These are phyloP conservation scores for Leucaena leucocephala DNA, from an alignment of 306 rosid species.

Conservation along the genomic window DNA sequence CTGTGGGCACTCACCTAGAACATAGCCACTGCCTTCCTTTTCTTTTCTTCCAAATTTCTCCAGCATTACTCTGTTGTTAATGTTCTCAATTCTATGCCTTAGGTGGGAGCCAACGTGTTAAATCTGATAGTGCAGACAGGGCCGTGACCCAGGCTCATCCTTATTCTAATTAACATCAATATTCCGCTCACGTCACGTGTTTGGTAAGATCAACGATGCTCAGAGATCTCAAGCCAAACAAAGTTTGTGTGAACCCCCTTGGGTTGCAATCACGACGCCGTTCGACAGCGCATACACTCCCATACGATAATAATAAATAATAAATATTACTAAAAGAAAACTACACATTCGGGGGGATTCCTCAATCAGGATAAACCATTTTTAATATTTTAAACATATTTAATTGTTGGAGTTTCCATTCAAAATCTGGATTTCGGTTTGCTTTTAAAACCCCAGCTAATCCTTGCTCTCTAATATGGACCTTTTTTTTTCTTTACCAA, in stretches of 20 bases:
- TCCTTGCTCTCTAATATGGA: neutral
- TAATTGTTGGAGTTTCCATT: neutral
- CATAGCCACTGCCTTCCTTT: conserved; percentile 35
- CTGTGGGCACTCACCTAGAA: conserved; percentile 42
- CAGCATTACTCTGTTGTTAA: too few species aligned
- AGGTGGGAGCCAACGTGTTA: neutral
- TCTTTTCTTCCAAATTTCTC: too few species aligned
- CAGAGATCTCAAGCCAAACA: neutral
- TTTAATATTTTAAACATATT: neutral
- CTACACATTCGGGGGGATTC: neutral
- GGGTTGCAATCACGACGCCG: neutral
- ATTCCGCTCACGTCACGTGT: neutral
- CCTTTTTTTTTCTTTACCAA: neutral
- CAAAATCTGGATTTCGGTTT: neutral
- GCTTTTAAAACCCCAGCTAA: neutral
- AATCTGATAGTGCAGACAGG: conserved; percentile 18
- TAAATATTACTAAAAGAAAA: neutral
- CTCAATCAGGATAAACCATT: neutral
- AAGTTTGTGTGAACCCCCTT: neutral
- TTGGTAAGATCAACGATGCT: neutral
- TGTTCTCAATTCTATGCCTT: too few species aligned
- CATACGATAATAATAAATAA: neutral
- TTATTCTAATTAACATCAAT: neutral
- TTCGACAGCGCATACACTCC: neutral
- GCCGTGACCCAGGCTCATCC: neutral